Evolutionary conservation across 352 stramenopile species (phyloP).

Genomic region (Pythium brachiatum): DNA sequence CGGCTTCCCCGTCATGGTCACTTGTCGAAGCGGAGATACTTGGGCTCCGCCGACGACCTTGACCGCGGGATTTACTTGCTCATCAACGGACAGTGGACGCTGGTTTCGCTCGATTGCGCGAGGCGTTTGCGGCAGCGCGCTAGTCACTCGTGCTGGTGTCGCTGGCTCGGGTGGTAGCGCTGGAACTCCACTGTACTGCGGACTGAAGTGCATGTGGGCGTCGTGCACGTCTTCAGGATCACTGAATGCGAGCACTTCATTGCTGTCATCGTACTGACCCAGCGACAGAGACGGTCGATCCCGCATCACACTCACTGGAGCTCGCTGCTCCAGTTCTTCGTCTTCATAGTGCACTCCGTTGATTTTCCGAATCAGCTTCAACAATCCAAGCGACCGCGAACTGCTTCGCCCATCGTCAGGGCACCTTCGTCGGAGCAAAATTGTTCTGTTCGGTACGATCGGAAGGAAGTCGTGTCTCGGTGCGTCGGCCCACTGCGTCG

Average conservation of each 20-base stretch:
- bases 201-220: constrained; percentile 56
- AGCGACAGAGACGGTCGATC: background rate
- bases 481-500: constrained; percentile 29
- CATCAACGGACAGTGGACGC: background rate
- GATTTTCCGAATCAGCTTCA: constrained; percentile 48
- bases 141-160: constrained; percentile 5
- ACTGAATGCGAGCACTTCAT: constrained; percentile 30
- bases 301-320: background rate
- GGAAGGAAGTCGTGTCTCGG: constrained; percentile 40
- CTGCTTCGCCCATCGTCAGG: constrained; percentile 17
- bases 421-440: constrained; percentile 37
- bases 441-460: constrained; percentile 34
- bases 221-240: constrained; percentile 24
- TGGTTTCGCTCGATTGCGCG: background rate
- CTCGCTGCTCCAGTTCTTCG: constrained; percentile 5
- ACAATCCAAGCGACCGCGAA: constrained; percentile 41
- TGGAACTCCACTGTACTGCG: constrained; percentile 33
- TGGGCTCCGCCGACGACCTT: background rate
- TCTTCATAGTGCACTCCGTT: constrained; percentile 38
- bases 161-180: background rate
- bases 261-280: constrained; percentile 5
- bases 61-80: background rate
- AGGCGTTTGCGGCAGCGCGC: background rate
- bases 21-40: constrained; percentile 16
- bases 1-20: constrained; percentile 21